Percentiles rank a stretch among this genome's conserved stretches.
Conservation (phyloP, 1,139 yeast species). For the Yamadazyma songkhlaensis region DNA sequence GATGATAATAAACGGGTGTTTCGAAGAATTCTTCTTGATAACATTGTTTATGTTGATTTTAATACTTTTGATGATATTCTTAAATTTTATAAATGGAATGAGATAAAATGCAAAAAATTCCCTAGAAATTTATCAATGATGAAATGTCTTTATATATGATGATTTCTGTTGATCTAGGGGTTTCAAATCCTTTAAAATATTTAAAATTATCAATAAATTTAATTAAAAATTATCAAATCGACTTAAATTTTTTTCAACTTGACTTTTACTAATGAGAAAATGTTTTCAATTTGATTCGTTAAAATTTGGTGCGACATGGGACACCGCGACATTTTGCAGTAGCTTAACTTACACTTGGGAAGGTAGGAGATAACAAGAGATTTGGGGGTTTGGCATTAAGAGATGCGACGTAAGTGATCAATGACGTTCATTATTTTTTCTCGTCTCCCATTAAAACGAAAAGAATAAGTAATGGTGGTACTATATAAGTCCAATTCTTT, state of each 20-base stretch:
- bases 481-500: constrained; percentile 53
- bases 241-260: constrained; percentile 3
- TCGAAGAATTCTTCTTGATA: constrained; percentile 23
- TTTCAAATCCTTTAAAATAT: neutral
- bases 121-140: constrained; percentile 1
- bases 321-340: too few species aligned
- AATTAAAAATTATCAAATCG: neutral
- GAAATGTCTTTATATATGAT: too few species aligned
- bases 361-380: too few species aligned
- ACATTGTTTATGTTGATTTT: constrained; percentile 4
- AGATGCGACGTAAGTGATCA: too few species aligned
- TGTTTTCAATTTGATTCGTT: constrained; percentile 35
- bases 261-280: constrained; percentile 21
- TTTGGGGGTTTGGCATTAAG: too few species aligned
- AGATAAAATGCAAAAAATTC: neutral
- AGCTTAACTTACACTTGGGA: too few species aligned
- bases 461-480: constrained; percentile 39
- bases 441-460: constrained; percentile 27
- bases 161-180: neutral
- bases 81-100: neutral
- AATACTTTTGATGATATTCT: neutral
- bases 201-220: constrained; percentile 1
- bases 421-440: constrained; percentile 11
- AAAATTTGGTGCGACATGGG: constrained; percentile 8
- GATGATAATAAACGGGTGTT: constrained; percentile 25